Conservation (phyloP, 371 early-diverging fungal species). For the Mortierella sp. region DNA sequence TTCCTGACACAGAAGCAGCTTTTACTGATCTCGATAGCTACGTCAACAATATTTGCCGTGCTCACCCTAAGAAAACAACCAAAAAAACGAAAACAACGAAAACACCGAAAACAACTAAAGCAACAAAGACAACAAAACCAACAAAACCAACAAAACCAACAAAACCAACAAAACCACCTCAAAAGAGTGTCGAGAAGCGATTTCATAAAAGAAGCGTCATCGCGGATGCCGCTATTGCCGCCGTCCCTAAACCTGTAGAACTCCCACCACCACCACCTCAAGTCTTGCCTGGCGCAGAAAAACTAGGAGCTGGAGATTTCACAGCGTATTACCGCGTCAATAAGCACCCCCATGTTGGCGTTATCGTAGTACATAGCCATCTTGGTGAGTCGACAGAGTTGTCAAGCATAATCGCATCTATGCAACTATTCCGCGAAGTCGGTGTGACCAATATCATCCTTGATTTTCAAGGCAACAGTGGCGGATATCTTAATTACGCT, state of each 20-base stretch:
- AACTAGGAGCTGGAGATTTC: slow-evolving; percentile 16
- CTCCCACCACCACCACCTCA: not conserved
- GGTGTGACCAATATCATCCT: slow-evolving; percentile 37
- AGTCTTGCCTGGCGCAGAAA: slow-evolving; percentile 9
- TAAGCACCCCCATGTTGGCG: slow-evolving; percentile 32
- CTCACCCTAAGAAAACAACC: not conserved
- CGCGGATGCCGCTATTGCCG: not conserved
- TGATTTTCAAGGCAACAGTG: slow-evolving; percentile 43
- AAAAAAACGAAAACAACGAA: too few relatives aligned
- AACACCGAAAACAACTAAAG: not conserved
- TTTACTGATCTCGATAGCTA: slow-evolving; percentile 18
- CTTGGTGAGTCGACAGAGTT: slow-evolving; percentile 1
- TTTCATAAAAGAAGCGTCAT: slow-evolving; percentile 8
- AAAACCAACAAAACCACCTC: not conserved
- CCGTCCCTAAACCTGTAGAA: not conserved
- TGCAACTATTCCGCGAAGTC: too few relatives aligned
- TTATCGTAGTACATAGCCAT: slow-evolving; percentile 30
- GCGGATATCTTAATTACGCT: slow-evolving; percentile 26
- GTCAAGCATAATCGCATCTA: not conserved
- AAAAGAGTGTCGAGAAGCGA: too few relatives aligned
- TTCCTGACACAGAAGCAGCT: not conserved
- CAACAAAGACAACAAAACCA: not conserved
- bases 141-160: not conserved
- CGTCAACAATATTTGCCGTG: slow-evolving; percentile 20
- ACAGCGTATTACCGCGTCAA: slow-evolving; percentile 36